A percentile compares a stretch with the other conserved stretches of the same genome.
These are phyloP conservation scores for Leccinum sublutescens DNA, from an alignment of 768 basidiomycete genomes.

Conservation along the genomic window DNA sequence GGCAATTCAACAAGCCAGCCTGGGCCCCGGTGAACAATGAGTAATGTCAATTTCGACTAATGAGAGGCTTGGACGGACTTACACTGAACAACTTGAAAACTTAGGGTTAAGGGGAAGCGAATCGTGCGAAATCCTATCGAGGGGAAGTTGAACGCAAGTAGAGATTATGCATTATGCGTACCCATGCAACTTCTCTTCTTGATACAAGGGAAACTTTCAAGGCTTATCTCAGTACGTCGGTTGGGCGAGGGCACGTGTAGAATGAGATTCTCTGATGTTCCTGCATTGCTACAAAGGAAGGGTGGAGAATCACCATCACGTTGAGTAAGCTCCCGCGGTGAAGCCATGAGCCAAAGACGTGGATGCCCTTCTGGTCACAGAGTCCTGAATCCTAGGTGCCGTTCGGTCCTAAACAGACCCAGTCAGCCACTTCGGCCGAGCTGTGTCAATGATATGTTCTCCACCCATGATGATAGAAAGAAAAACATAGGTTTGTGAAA, in stretches of 20 bases:
- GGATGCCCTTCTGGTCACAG: slow-evolving; percentile 7
- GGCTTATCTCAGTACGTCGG: slow-evolving; percentile 6
- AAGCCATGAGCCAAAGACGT: slow-evolving; percentile 20
- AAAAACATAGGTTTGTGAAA: too few relatives aligned
- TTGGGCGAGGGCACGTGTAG: slow-evolving; percentile 17
- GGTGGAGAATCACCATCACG: slow-evolving; percentile 25
- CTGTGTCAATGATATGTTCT: background rate
- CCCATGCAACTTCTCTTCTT: background rate
- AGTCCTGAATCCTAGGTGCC: background rate
- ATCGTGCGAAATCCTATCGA: background rate
- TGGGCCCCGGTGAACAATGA: background rate
- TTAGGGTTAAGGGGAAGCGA: background rate
- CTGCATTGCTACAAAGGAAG: slow-evolving; percentile 24
- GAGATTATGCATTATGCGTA: background rate
- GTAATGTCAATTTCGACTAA: background rate
- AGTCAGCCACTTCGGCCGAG: background rate
- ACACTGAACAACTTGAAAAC: background rate
- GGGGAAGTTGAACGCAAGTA: background rate
- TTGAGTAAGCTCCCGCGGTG: slow-evolving; percentile 17
- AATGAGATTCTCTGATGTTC: slow-evolving; percentile 19
- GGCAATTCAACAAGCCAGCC: background rate
- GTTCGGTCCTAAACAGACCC: background rate
- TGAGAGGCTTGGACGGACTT: background rate
- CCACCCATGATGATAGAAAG: background rate
- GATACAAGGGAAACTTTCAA: background rate